A percentile compares a stretch with the other conserved stretches of the same genome.
phyloP scores from a whole-genome alignment of 2,329 filamentous ascomycete genomes.

The Sporothrix brunneoviolacea region DNA sequence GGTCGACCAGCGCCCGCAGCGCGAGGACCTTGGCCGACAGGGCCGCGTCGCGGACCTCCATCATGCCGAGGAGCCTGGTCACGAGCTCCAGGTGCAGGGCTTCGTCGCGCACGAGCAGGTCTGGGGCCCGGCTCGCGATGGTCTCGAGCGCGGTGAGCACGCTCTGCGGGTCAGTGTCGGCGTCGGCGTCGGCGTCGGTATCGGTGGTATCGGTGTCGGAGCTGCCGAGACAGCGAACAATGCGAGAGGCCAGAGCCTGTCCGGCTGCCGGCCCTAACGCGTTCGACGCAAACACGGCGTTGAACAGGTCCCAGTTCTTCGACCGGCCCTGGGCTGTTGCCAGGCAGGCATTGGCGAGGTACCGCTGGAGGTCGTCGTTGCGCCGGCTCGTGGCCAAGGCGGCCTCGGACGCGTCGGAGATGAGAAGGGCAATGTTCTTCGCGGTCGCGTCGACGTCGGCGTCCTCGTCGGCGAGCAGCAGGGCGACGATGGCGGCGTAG shows the following conservation, averaged over 20 bases:
- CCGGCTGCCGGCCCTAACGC: conserved; percentile 31
- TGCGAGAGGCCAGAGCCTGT: conserved; percentile 24
- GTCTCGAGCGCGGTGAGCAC: conserved; percentile 42
- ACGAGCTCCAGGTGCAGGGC: conserved; percentile 44
- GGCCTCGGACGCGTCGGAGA: conserved; percentile 38
- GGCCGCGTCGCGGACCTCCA: conserved; percentile 39
- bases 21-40: conserved; percentile 35
- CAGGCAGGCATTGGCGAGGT: conserved; percentile 36
- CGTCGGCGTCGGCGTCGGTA: background rate
- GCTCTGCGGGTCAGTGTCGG: conserved; percentile 19
- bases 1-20: conserved; percentile 42
- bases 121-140: conserved; percentile 38
- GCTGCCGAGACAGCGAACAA: conserved; percentile 22
- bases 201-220: conserved; percentile 15
- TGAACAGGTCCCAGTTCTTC: conserved; percentile 39
- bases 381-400: conserved; percentile 28
- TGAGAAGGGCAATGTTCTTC: conserved; percentile 36
- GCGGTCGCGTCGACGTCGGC: conserved; percentile 25
- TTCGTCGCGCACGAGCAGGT: conserved; percentile 38
- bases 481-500: conserved; percentile 30
- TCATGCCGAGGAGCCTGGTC: conserved; percentile 46
- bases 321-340: conserved; percentile 30
- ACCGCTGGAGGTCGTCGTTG: conserved; percentile 39
- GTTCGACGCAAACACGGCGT: conserved; percentile 39
- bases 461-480: conserved; percentile 28